Evolutionary conservation across 495 filamentous ascomycete species (phyloP).

Genomic region (Cercophora samala): DNA sequence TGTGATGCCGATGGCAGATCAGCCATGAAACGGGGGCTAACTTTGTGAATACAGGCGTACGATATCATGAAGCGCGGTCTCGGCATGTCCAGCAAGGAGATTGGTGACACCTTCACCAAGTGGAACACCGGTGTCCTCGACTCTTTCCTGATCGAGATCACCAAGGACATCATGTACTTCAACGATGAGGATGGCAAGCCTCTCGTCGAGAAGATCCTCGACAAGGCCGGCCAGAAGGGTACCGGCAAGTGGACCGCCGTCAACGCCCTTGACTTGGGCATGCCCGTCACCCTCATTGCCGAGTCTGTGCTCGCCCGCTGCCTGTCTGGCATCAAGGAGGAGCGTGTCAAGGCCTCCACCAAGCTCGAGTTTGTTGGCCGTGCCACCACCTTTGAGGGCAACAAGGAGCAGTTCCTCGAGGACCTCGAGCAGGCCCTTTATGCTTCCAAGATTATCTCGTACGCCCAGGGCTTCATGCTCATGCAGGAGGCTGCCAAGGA

Average conservation of each 20-base stretch:
- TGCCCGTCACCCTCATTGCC: slow-evolving; percentile 97
- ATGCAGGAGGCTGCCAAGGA: slow-evolving; percentile 98
- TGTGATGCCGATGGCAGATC: background rate
- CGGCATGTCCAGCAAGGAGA: slow-evolving; percentile 80
- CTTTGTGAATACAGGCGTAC: slow-evolving; percentile 67
- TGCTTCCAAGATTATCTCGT: slow-evolving; percentile 99
- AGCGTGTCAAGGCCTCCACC: slow-evolving; percentile 78
- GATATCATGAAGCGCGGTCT: slow-evolving; percentile 99
- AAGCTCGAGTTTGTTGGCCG: slow-evolving; percentile 72
- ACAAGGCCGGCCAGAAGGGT: slow-evolving; percentile 98
- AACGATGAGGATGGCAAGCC: slow-evolving; percentile 89
- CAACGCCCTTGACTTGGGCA: slow-evolving; percentile 96
- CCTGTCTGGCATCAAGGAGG: slow-evolving; percentile 87
- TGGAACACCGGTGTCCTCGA: slow-evolving; percentile 99
- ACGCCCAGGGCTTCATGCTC: slow-evolving; percentile 99
- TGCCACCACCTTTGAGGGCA: slow-evolving; percentile 73
- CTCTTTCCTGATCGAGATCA: slow-evolving; percentile 99
- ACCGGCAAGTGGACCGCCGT: slow-evolving; percentile 99
- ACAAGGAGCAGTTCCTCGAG: slow-evolving; percentile 89
- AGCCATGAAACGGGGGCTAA: background rate
- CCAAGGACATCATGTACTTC: slow-evolving; percentile 93
- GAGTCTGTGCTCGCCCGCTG: slow-evolving; percentile 96
- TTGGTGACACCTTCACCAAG: slow-evolving; percentile 86
- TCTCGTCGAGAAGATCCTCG: slow-evolving; percentile 97
- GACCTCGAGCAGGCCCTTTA: slow-evolving; percentile 98